Conservation (phyloP, 495 filamentous ascomycete species). For the Neurospora sp. region DNA sequence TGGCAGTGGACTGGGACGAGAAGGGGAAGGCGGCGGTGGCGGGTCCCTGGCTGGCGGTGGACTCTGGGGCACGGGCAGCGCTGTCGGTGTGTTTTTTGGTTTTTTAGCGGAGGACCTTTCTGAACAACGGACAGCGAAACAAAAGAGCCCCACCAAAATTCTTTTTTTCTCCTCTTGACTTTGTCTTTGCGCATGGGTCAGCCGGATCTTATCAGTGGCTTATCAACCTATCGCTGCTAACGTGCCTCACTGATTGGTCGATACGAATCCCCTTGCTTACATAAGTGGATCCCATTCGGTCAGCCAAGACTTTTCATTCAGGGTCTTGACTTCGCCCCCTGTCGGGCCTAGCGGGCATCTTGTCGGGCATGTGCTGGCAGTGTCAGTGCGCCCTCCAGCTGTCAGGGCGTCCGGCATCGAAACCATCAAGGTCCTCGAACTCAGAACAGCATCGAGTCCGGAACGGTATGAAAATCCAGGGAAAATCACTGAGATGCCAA, state of each 20-base stretch:
- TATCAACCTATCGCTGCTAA: not conserved
- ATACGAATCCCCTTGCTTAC: not conserved
- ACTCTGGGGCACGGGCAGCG: not conserved
- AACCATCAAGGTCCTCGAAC: not conserved
- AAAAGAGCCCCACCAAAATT: not conserved
- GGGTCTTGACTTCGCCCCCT: not conserved
- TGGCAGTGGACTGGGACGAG: not conserved
- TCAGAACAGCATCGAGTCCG: not conserved
- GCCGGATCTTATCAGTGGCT: conserved; percentile 4
- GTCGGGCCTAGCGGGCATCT: not conserved
- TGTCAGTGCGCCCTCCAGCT: not conserved
- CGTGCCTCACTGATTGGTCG: not conserved
- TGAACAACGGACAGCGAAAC: not conserved
- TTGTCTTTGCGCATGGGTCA: conserved; percentile 2
- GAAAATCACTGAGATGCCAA: not conserved
- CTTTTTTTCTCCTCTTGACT: not conserved
- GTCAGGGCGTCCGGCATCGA: not conserved
- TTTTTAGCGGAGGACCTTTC: not conserved
- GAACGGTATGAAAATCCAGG: not conserved
- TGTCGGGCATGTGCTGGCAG: not conserved
- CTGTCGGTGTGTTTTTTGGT: not conserved
- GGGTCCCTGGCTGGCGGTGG: not conserved
- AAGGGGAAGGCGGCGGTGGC: not conserved
- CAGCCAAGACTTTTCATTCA: not conserved
- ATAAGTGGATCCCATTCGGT: not conserved